Evolutionary conservation across 306 rosid species (phyloP).

Genomic region (Senna tora): DNA sequence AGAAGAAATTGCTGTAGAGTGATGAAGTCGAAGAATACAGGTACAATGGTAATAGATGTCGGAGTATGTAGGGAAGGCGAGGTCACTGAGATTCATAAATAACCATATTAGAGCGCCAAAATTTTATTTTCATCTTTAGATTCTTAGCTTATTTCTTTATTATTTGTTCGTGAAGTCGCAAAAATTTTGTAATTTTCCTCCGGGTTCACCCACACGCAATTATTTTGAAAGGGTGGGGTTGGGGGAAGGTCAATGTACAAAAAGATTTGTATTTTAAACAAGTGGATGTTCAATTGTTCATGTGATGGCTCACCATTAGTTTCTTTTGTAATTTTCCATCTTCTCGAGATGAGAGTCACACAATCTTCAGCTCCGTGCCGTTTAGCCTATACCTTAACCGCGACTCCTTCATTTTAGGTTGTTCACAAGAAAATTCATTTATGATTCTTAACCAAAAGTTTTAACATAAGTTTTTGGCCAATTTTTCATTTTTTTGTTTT

Average conservation of each 20-base stretch:
- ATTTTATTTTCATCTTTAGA: slow-evolving; percentile 27
- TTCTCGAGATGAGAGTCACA: too few species aligned
- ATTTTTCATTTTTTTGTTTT: too few species aligned
- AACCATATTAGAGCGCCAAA: slow-evolving; percentile 27
- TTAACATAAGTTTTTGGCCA: too few species aligned
- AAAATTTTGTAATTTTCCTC: slow-evolving; percentile 9
- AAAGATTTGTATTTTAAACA: slow-evolving; percentile 6
- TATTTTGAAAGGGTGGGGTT: not conserved
- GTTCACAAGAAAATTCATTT: not conserved
- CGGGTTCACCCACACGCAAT: not conserved
- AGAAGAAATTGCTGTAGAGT: slow-evolving; percentile 93
- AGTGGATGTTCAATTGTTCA: not conserved
- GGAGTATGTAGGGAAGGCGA: slow-evolving; percentile 79
- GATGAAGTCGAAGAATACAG: slow-evolving; percentile 57
- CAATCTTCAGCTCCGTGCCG: not conserved
- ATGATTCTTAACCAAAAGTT: too few species aligned
- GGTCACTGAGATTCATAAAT: slow-evolving; percentile 55
- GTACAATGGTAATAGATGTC: slow-evolving; percentile 70
- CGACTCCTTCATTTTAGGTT: not conserved
- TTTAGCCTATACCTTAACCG: too few species aligned
- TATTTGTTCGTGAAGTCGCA: not conserved
- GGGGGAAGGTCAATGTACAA: slow-evolving; percentile 28
- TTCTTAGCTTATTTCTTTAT: slow-evolving; percentile 28
- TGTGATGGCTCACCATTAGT: not conserved
- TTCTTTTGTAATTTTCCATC: not conserved